Base-by-base conservation (phyloP, 768 basidiomycete genomes). In the Lactifluus hygrophoroides region DNA sequence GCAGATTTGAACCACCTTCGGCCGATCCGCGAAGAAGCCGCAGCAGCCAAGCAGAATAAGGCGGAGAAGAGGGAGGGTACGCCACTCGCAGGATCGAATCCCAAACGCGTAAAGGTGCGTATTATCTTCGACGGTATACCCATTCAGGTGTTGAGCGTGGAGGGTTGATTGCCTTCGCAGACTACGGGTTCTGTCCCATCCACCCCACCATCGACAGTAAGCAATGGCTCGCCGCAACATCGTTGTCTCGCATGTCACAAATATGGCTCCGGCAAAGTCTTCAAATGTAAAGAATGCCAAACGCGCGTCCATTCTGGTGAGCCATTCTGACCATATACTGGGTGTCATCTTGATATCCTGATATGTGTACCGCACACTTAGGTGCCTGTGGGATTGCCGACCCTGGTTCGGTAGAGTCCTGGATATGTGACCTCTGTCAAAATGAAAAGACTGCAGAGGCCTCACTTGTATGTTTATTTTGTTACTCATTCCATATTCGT, bases 381-480 rank as follows among this genome's bases (percentile, higher is more conserved):
- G 85, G 82, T 45, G 77, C 80, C 53, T 85, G 84, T 65, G 93
- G 93, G 11, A 70, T 81, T 45, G 76, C 82, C 6, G 84, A 88
- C 62, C 80, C 86, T 28, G 73, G 78, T 11, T 72, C 80, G 17
- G 73, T 82, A 23, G 88, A 91, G 30, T 73, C 79, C 2, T 96
- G 94, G 93, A 75, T 81, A 17, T 96, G 94, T 68, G 93, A 95
- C 50, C 70, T 94, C 27, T 96, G 94, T 68, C 78, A 82, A 66
- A 94, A 95, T 64, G 85, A 90, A 65, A 86, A 88, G 69, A 79
- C 80, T 0, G 74, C 85, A 51, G 93, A 94, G 69, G 86, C 86
- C 6, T 86, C 88, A n/a, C 70, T 92, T 66, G 93, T 92, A 70
- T 60, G 80, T 74, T 19, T 17, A 9, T 5, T 30, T 16, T 17